phyloP scores from a whole-genome alignment of 23 red algal genomes.

The Gracilaria caudata region DNA sequence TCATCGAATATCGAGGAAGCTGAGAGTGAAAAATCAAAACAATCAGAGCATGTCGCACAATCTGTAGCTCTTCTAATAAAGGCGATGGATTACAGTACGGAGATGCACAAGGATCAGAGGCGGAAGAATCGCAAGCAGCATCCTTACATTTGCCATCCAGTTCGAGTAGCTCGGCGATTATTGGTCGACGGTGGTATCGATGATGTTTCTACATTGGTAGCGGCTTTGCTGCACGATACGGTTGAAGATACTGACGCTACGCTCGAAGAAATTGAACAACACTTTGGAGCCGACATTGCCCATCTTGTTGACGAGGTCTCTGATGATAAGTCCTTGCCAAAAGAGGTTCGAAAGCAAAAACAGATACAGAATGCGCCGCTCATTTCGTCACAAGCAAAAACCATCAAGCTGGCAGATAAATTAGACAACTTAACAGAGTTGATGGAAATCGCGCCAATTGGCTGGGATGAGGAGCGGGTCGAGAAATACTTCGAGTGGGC shows the following conservation, averaged over 20 bases:
- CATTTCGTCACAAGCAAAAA: slow-evolving; percentile 47
- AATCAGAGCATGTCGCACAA: background rate
- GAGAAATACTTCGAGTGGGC: slow-evolving; percentile 83
- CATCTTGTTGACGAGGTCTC: slow-evolving; percentile 67
- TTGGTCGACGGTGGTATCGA: slow-evolving; percentile 57
- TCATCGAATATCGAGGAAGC: background rate
- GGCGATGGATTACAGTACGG: slow-evolving; percentile 67
- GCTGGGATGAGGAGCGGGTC: slow-evolving; percentile 68
- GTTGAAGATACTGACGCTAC: slow-evolving; percentile 92
- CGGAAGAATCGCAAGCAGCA: slow-evolving; percentile 67
- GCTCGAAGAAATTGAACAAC: slow-evolving; percentile 55
- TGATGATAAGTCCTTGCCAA: slow-evolving; percentile 61
- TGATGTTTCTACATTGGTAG: slow-evolving; percentile 68
- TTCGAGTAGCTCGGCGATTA: slow-evolving; percentile 71
- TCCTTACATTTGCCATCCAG: slow-evolving; percentile 91
- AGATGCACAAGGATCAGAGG: slow-evolving; percentile 70
- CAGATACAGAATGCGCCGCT: slow-evolving; percentile 41
- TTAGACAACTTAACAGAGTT: slow-evolving; percentile 79
- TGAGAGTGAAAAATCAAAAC: background rate
- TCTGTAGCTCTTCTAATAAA: background rate
- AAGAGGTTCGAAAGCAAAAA: slow-evolving; percentile 43
- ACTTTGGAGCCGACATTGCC: slow-evolving; percentile 79
- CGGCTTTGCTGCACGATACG: slow-evolving; percentile 86
- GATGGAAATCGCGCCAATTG: slow-evolving; percentile 36
- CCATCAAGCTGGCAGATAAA: slow-evolving; percentile 82